Conservation (phyloP, 306 rosid species). For the Begonia masoniana region DNA sequence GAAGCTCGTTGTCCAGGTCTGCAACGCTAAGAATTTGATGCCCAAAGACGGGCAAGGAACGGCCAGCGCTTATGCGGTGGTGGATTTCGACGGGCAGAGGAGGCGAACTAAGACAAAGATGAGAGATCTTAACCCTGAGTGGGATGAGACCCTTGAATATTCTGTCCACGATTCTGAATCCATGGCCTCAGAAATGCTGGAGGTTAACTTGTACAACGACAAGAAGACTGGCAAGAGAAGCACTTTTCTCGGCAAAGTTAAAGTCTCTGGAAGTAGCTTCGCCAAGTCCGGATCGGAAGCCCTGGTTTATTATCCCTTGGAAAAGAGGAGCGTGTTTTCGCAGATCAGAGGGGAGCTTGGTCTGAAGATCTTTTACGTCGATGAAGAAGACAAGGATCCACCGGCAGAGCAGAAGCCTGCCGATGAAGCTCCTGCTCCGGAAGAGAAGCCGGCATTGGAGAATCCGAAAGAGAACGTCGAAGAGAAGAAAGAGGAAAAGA, state of each 20-base stretch:
- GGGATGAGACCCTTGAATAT: slow-evolving; percentile 82
- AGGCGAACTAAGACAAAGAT: slow-evolving; percentile 60
- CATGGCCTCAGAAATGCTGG: slow-evolving; percentile 39
- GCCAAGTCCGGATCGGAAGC: slow-evolving; percentile 30
- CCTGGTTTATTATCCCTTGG: slow-evolving; percentile 57
- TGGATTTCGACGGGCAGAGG: slow-evolving; percentile 79
- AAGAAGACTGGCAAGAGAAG: slow-evolving; percentile 54
- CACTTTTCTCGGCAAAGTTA: slow-evolving; percentile 76
- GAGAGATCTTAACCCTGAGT: slow-evolving; percentile 74
- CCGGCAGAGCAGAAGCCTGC: slow-evolving; percentile 20
- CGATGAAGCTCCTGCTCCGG: not conserved
- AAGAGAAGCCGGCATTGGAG: slow-evolving; percentile 26
- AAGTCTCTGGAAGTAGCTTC: slow-evolving; percentile 43
- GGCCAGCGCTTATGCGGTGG: slow-evolving; percentile 82
- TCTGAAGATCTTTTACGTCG: slow-evolving; percentile 43
- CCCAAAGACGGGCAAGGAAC: slow-evolving; percentile 98
- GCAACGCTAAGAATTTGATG: slow-evolving; percentile 76
- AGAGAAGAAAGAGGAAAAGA: slow-evolving; percentile 16
- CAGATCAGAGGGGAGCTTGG: slow-evolving; percentile 84
- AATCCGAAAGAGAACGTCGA: slow-evolving; percentile 1
- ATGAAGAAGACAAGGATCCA: slow-evolving; percentile 53
- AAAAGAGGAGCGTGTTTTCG: slow-evolving; percentile 82
- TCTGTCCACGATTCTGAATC: slow-evolving; percentile 41
- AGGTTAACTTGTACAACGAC: slow-evolving; percentile 70
- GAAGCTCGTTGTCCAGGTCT: slow-evolving; percentile 61